These are phyloP conservation scores for Bipolaris sorokiniana DNA, from an alignment of 2,329 filamentous ascomycete genomes.

Conservation along the genomic window DNA sequence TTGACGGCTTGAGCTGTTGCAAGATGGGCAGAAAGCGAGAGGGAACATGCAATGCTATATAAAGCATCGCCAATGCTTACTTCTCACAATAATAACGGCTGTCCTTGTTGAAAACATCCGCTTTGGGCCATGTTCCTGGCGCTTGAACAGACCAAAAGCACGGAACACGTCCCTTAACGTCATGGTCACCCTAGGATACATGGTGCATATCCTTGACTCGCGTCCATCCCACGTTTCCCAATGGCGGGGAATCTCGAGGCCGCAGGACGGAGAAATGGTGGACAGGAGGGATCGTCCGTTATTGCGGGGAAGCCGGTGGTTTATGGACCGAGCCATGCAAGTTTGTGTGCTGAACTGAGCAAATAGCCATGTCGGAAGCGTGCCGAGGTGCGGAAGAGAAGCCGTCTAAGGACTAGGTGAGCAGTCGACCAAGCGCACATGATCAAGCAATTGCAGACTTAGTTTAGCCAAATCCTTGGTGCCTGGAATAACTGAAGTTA, in stretches of 20 bases:
- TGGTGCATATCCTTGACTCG: neutral
- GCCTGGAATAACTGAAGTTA: neutral
- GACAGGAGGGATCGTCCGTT: slow-evolving; percentile 8
- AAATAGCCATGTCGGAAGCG: slow-evolving; percentile 2
- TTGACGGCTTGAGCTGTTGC: slow-evolving; percentile 21
- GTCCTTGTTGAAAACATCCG: neutral
- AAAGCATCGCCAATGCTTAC: slow-evolving; percentile 11
- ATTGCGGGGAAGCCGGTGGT: slow-evolving; percentile 19
- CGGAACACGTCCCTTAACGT: slow-evolving; percentile 11
- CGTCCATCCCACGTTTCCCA: slow-evolving; percentile 2
- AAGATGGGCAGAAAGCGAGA: slow-evolving; percentile 3
- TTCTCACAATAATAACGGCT: neutral
- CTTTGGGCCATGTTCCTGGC: slow-evolving; percentile 1
- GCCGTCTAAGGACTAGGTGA: slow-evolving; percentile 18
- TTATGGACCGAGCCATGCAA: slow-evolving; percentile 12
- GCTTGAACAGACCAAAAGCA: slow-evolving; percentile 5
- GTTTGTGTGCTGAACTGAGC: slow-evolving; percentile 1
- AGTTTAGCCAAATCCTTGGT: slow-evolving; percentile 8
- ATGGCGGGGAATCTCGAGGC: slow-evolving; percentile 19
- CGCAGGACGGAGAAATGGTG: slow-evolving; percentile 17
- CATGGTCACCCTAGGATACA: slow-evolving; percentile 4
- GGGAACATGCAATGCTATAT: slow-evolving; percentile 6
- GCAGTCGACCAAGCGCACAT: slow-evolving; percentile 4
- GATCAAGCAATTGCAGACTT: neutral
- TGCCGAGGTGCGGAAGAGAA: slow-evolving; percentile 11